Base-by-base conservation (phyloP, 306 rosid species). In the Medicago lupulina region DNA sequence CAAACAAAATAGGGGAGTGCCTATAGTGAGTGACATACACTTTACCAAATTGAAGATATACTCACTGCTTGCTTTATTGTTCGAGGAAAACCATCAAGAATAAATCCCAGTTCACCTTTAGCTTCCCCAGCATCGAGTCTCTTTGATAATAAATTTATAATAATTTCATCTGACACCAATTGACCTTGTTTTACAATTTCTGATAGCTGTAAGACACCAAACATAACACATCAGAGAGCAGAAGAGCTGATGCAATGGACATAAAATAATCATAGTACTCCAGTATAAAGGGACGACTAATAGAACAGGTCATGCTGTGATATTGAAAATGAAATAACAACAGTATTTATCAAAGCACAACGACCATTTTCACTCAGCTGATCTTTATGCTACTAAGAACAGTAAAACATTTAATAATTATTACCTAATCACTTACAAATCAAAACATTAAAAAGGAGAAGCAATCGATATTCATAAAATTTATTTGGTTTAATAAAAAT, bases 81-180 rank as follows among this genome's bases (percentile, higher is more conserved):
- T 58, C 99, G 88, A 18, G 99, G 99, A 77, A 92, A 95, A 31
- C 99, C 99, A 77, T 95, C 99, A n/a, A 95, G 99, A 87, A 95
- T 95, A 77, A 90, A 95, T 65, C 99, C 97, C 6, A 86, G 82
- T 58, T 90, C 92, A 4, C 93, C 97, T 78, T 92, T 90, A 12
- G 85, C 85, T 74, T 88, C 92, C 63, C 91, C 97, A 55, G 83
- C 84, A 76, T 72, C 88, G 73, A 92, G 88, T 86, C 97, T 89
- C 85, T 95, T 90, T 17, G 97, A 90, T 84, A 95, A 76, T 83
- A 95, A 87, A 85, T 65, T 83, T 73, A 92, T 85, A 49, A 95
- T 95, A 61, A 90, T 88, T 76, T 95, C 97, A 84, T 95, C 98
- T 8, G 98, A 89, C 53, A 95, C 97, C 87, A 95, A 81, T 84